A percentile compares a stretch with the other conserved stretches of the same genome.
Conservation (phyloP, 1,284 basidiomycete species). For the Sanghuangporus sanghuang region DNA sequence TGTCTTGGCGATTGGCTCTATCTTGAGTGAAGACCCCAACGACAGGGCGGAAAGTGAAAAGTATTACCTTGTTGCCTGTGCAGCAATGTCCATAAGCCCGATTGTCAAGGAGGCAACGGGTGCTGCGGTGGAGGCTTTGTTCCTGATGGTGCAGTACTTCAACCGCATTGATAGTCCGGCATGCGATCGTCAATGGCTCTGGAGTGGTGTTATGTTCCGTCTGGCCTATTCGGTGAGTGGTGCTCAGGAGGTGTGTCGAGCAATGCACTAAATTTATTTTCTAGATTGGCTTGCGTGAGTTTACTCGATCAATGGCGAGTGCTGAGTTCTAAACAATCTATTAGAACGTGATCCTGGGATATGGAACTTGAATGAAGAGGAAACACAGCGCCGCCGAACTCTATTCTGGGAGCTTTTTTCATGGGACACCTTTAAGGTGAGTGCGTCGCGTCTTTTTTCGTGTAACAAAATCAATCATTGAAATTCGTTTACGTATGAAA, state of each 20-base stretch:
- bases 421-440: slow-evolving; percentile 45
- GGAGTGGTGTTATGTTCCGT: slow-evolving; percentile 39
- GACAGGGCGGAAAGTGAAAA: slow-evolving; percentile 30
- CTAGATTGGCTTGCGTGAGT: slow-evolving; percentile 49
- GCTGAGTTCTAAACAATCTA: neutral
- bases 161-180: slow-evolving; percentile 38
- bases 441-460: slow-evolving; percentile 19
- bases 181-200: slow-evolving; percentile 43
- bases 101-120: slow-evolving; percentile 39
- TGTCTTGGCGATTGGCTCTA: slow-evolving; percentile 38
- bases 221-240: slow-evolving; percentile 40
- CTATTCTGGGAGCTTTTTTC: slow-evolving; percentile 54
- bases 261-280: neutral
- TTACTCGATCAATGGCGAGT: neutral
- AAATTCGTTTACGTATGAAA: slow-evolving; percentile 19
- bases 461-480: neutral
- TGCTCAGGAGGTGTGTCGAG: neutral
- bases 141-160: slow-evolving; percentile 40
- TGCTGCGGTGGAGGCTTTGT: slow-evolving; percentile 44
- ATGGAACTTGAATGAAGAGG: slow-evolving; percentile 44
- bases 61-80: slow-evolving; percentile 40
- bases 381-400: slow-evolving; percentile 42
- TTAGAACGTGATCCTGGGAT: slow-evolving; percentile 48
- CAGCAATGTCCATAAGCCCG: slow-evolving; percentile 40
- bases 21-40: slow-evolving; percentile 32